Base-by-base conservation (phyloP, 129 eudicot species). In the Calendula officinalis region DNA sequence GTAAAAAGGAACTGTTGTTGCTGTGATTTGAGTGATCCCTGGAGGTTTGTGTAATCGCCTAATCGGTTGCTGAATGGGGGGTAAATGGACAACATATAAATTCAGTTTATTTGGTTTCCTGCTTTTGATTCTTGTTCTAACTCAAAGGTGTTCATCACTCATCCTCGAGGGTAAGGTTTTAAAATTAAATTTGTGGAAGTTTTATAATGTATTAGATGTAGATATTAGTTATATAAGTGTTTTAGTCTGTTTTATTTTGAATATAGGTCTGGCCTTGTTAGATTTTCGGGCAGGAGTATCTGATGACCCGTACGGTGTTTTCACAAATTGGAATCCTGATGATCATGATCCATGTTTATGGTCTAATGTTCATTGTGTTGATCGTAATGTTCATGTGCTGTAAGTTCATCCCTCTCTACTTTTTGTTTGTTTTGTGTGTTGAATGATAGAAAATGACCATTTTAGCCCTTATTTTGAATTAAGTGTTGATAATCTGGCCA, bases 281-380 rank as follows among this genome's bases (percentile, higher is more conserved):
- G 72, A 78, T 51, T 85, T 94, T 60, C 82, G 84, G 43, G 81
- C 73, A 42, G 72, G 74, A 48, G 84, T 94, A 35, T 62, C 62
- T 32, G 64, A 36, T 68, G 95, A 94, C 71, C 99, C 95, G 0
- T 75, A 44, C 62, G 85, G 82, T 11, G 83, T 61, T 60, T 74
- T 88, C 49, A 68, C 59, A n/a, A 79, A 78, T 73, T 94, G 99
- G 99, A 75, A 88, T 74, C 68, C 84, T 2, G 9, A 56, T 62
- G 83, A 94, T 48, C 53, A 36, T 53, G 77, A 80, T 55, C 95
- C 95, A 14, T 94, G 99, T 75, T 61, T 42, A 68, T 94, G 99
- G 99, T 75, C 75, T 8, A 85, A 84, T 62, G 92, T 94, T 65
- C 79, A 71, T n/a, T 94, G 99, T 82, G 74, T 83, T 16, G 84